Evolutionary conservation across 192 early-diverging fungal species (phyloP).

Genomic region (Coemansia sp.): DNA sequence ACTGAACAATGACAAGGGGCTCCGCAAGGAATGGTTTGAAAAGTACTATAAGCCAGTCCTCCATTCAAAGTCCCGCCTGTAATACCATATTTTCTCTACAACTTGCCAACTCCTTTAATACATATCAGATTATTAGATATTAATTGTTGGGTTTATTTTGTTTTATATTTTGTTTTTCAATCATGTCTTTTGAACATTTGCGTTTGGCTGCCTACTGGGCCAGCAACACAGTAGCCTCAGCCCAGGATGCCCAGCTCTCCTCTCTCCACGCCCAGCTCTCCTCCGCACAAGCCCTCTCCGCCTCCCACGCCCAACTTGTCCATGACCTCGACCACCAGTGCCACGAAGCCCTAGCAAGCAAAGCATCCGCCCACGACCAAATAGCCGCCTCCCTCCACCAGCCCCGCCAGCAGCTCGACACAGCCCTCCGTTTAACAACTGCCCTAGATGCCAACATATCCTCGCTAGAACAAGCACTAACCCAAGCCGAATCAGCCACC

Average conservation of each 20-base stretch:
- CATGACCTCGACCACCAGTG: neutral
- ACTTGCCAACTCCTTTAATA: too few species aligned
- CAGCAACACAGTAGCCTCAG: neutral
- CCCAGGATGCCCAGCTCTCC: slow-evolving; percentile 5
- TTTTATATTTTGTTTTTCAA: neutral
- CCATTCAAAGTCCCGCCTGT: slow-evolving; percentile 25
- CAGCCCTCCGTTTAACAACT: neutral
- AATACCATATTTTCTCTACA: neutral
- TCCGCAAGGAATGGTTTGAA: slow-evolving; percentile 44
- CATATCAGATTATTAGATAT: neutral
- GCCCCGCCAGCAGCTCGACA: slow-evolving; percentile 10
- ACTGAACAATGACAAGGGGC: slow-evolving; percentile 54
- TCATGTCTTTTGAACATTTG: slow-evolving; percentile 16
- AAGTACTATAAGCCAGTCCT: slow-evolving; percentile 48
- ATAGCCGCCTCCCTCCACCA: neutral
- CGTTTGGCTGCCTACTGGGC: slow-evolving; percentile 27
- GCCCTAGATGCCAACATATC: slow-evolving; percentile 16
- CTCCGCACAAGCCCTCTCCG: neutral
- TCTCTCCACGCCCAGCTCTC: neutral
- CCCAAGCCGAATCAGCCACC: slow-evolving; percentile 25
- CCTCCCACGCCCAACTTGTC: neutral
- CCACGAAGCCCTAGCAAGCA: neutral
- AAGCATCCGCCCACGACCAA: neutral
- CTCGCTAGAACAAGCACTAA: slow-evolving; percentile 16
- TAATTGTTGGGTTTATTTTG: neutral